A percentile compares a stretch with the other conserved stretches of the same genome.
Evolutionary conservation across 805 yeast genomes (phyloP).

Genomic region (Vanderwaltozyma verrucispora): DNA sequence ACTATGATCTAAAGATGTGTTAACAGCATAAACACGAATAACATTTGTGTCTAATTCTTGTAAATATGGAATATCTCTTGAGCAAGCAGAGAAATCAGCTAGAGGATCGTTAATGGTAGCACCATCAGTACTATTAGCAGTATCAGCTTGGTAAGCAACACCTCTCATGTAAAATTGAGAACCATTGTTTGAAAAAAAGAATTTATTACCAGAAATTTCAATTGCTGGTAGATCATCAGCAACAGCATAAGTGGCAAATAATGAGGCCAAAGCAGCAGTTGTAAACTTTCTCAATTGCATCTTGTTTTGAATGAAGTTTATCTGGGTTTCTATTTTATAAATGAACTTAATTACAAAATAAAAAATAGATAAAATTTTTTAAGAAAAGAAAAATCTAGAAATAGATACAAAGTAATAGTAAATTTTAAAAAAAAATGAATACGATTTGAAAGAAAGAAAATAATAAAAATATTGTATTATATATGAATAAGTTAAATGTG

Average conservation of each 20-base stretch:
- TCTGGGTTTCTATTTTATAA: neutral
- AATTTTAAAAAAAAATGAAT: too few species aligned
- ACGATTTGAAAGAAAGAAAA: too few species aligned
- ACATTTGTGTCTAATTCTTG: slow-evolving; percentile 54
- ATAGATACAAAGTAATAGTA: too few species aligned
- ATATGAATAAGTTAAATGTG: too few species aligned
- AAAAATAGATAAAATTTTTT: neutral
- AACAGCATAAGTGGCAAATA: slow-evolving; percentile 20
- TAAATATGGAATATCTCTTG: slow-evolving; percentile 66
- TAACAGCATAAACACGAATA: slow-evolving; percentile 66
- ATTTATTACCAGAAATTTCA: slow-evolving; percentile 68
- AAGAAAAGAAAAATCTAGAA: neutral
- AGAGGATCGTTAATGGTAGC: slow-evolving; percentile 56
- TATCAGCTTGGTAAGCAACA: slow-evolving; percentile 70
- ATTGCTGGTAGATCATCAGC: slow-evolving; percentile 50
- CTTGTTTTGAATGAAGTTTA: slow-evolving; percentile 10
- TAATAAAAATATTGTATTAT: too few species aligned
- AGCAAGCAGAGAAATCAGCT: slow-evolving; percentile 50
- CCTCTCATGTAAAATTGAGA: slow-evolving; percentile 71
- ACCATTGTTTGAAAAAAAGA: slow-evolving; percentile 66
- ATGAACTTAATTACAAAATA: neutral
- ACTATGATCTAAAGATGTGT: slow-evolving; percentile 52
- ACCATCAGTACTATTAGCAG: slow-evolving; percentile 38
- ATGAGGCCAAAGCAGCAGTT: slow-evolving; percentile 28
- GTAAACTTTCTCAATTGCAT: slow-evolving; percentile 29